Evolutionary conservation across 805 yeast genomes (phyloP).

Genomic region (Debaryomyces castellii): DNA sequence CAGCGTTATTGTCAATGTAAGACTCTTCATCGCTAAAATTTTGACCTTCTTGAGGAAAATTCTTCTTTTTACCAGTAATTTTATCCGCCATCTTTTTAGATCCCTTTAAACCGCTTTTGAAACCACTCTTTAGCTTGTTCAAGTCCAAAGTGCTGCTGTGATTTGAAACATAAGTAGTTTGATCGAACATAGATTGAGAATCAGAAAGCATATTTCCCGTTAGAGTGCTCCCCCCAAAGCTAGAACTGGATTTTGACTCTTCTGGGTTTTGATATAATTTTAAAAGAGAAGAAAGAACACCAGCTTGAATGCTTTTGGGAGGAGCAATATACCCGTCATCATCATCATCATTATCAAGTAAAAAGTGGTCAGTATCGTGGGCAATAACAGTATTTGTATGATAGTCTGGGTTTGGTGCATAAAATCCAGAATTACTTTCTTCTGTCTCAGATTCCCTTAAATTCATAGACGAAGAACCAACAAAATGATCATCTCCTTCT

Average conservation of each 20-base stretch:
- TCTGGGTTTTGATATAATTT: slow-evolving; percentile 60
- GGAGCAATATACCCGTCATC: slow-evolving; percentile 33
- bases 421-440: slow-evolving; percentile 13
- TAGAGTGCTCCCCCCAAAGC: slow-evolving; percentile 19
- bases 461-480: not conserved
- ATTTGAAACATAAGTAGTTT: slow-evolving; percentile 8
- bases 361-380: slow-evolving; percentile 27
- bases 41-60: slow-evolving; percentile 1
- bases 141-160: slow-evolving; percentile 19
- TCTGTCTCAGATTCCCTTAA: slow-evolving; percentile 2
- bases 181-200: slow-evolving; percentile 13
- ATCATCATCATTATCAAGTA: slow-evolving; percentile 32
- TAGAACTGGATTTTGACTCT: slow-evolving; percentile 24
- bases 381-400: slow-evolving; percentile 25
- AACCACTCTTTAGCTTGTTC: slow-evolving; percentile 25
- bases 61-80: slow-evolving; percentile 7
- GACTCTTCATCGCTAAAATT: slow-evolving; percentile 10
- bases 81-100: slow-evolving; percentile 22
- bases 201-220: slow-evolving; percentile 20
- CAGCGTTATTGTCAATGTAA: slow-evolving; percentile 12
- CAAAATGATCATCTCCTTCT: not conserved
- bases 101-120: slow-evolving; percentile 19
- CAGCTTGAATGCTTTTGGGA: slow-evolving; percentile 68
- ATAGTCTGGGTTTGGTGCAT: slow-evolving; percentile 47
- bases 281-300: slow-evolving; percentile 78